Evolutionary conservation across 176 grass and related monocot species (phyloP), one percentile per base, ranked within the genome.

Genomic region (Lolium multiflorum): DNA sequence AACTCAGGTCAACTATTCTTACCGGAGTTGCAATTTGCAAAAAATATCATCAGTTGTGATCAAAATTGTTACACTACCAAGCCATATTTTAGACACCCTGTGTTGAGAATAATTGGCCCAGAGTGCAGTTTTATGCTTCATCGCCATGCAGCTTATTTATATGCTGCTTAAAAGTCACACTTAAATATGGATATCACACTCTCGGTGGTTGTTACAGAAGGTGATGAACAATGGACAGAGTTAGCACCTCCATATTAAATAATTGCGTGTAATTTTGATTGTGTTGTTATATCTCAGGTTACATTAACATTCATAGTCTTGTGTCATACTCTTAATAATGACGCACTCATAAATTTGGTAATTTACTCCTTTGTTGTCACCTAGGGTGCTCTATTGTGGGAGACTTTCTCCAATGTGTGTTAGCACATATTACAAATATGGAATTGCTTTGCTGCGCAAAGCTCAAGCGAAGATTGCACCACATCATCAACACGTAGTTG

Each of bases 381-480:
- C 43, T 57, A 98, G 97, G 90, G 81, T 71, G 79, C 3, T 82
- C 17, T 82, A 85, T 65, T 77, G 89, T 81, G 93, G 96, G 68
- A 94, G 95, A 37, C 88, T 98, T 71, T 90, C 93, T 61, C 85
- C 78, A 15, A 87, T 96, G 87, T 98, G 97, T 91, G 81, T 55
- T 43, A 91, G 87, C 71, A 76, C 97, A 9, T 98, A 98, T 69
- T 98, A 91, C 88, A 91, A 91, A 46, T 98, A 98, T n/a, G 97
- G 94, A 62, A 76, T 28, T 47, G 89, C 94, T 43, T 78, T 98
- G 44, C 84, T 98, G 14, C 92, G 76, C 79, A 91, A 93, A 87
- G 87, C 90, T 72, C 92, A 96, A 84, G 94, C 90, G 10, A 87
- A 93, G 78, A 82, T 64, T 63, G 51, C 84, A 38, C 74, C 84